Evolutionary conservation across 805 yeast species (phyloP), one percentile per base, ranked within the genome.

Genomic region (Candida montana): DNA sequence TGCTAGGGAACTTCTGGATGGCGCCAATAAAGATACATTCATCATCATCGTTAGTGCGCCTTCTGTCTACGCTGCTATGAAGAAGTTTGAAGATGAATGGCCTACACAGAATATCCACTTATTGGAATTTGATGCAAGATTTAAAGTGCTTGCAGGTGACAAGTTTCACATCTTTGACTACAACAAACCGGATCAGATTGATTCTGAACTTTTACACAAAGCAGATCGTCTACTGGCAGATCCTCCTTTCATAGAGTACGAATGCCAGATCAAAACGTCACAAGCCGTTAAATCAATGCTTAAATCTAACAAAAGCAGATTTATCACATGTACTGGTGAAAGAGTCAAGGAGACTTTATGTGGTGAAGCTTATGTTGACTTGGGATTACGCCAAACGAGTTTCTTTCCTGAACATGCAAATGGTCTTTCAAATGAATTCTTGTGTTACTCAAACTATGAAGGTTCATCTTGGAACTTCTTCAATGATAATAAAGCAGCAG

Each of bases 1-100:
- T 16, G 93, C 87, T 1, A 75, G 74, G 46, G 93, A 86, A 7
- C 65, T 88, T 32, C 61, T 88, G 12, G 85, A 81, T 28, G 93
- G 87, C 7, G 93, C 95, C 1, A 83, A 81, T 50, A 72, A 72
- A 40, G 70, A 74, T 30, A 84, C 95, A 0, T 79, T 78, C 1
- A 72, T 89, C 33, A 85, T 83, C 37, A 73, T 89, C 40, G 86
- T 84, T 2, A 79, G 90, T 64, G 96, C 96, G 2, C 96, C 97
- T 16, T 84, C 96, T 0, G 96, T 87, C 3, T 89, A 82, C 63
- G 95, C 95, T 1, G 93, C 91, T 0, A 75, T 88, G 33, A 72
- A 71, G 48, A 74, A 75, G 44, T 68, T 75, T 39, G 75, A 77
- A 4, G 61, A 60, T 7, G 65, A 68, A 4, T 49, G 83, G 29